Evolutionary conservation across 129 eudicot species (phyloP).

Genomic region (Chrysanthemum seticuspe): DNA sequence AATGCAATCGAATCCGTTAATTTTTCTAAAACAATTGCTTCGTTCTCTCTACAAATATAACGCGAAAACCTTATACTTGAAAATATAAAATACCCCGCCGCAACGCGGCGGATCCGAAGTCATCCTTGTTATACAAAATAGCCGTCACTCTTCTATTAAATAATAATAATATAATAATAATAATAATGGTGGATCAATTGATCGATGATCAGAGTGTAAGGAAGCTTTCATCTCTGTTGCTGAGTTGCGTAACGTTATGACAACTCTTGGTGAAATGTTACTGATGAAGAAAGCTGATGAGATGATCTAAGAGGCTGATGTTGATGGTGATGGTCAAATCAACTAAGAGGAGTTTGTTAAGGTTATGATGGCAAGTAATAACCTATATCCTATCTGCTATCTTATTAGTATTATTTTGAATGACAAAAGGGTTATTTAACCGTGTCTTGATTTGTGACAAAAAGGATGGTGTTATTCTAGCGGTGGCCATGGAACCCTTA

Average conservation of each 20-base stretch:
- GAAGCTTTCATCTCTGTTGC: background rate
- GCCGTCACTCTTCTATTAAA: too few species aligned
- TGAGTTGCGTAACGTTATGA: conserved; percentile 50
- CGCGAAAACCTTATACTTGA: too few species aligned
- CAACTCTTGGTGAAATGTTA: conserved; percentile 55
- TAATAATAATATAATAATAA: too few species aligned
- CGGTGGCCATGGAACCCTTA: conserved; percentile 13
- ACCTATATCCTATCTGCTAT: background rate
- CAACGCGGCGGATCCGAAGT: too few species aligned
- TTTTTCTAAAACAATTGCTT: too few species aligned
- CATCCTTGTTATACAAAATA: too few species aligned
- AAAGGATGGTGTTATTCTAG: background rate
- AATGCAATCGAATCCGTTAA: too few species aligned
- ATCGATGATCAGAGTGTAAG: too few species aligned
- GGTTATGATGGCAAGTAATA: conserved; percentile 40
- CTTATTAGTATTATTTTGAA: conserved; percentile 15
- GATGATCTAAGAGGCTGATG: conserved; percentile 50
- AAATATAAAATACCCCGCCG: too few species aligned
- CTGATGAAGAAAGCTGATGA: conserved; percentile 55
- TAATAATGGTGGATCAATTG: too few species aligned
- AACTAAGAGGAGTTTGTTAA: conserved; percentile 52
- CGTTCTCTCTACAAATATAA: too few species aligned
- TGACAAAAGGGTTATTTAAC: conserved; percentile 10
- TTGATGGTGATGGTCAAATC: conserved; percentile 56
- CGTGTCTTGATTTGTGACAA: conserved; percentile 12